Evolutionary conservation across 805 yeast species (phyloP), one percentile per base, ranked within the genome.

Genomic region (Saccharomyces jurei): DNA sequence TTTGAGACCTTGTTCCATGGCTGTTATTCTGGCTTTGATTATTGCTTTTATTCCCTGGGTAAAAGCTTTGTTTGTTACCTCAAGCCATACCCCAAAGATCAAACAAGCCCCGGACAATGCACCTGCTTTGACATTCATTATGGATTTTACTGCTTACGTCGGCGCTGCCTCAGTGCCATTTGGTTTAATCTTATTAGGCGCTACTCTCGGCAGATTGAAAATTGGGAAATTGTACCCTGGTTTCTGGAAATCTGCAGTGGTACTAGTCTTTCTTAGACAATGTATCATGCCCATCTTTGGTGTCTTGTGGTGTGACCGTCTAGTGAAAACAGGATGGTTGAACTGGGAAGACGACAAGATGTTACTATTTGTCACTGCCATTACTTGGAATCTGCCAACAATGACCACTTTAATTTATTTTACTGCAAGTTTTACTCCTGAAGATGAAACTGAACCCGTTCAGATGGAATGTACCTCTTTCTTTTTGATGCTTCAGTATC

Each of bases 81-180:
- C 80, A 4, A 56, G 64, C 1, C 77, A 77, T 30, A 68, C 73
- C 6, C 70, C 76, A 22, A 59, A 67, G 25, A 75, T 91, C 22
- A 84, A 80, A 1, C 67, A 77, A 53, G 98, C 98, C 0, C 99
- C 99, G 0, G 99, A 92, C 70, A 75, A 77, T 1, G 76, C 77
- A 56, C 97, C 99, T 0, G 91, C 96, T 3, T 74, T 92, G 47
- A 87, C 91, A 14, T 92, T 92, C 60, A 60, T 92, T 4, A 87
- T 92, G 81, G 97, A 92, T 66, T 82, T 83, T 56, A 75, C 91
- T 1, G 66, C 80, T 9, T 94, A 91, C 66, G 73, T 94, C 3
- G 96, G 96, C 0, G 82, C 83, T 2, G 96, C 97, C 0, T 83
- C 89, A 47, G 98, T 92, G 32, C 98, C 97, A 1, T 73, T 89